phyloP scores from a whole-genome alignment of 345 rosid genomes.

The Murraya paniculata region DNA sequence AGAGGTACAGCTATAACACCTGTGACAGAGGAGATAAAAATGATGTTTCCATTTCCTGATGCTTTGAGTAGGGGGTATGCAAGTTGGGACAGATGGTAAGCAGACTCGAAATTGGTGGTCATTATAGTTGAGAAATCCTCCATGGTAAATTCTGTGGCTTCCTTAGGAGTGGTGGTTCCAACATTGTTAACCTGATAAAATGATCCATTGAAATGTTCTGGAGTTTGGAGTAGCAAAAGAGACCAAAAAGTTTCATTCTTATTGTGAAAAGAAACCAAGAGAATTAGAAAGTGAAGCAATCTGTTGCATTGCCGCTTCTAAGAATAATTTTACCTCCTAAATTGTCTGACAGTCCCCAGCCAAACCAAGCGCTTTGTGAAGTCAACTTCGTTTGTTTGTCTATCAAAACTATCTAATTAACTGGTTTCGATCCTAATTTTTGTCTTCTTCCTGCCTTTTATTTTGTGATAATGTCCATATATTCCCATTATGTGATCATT shows the following conservation, averaged over 20 bases:
- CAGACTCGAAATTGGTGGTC: constrained; percentile 45
- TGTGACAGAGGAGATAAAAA: constrained; percentile 45
- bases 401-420: too few species aligned
- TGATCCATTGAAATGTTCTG: background rate
- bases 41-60: constrained; percentile 42
- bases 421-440: too few species aligned
- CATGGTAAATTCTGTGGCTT: constrained; percentile 21
- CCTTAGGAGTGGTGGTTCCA: constrained; percentile 34
- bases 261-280: background rate
- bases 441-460: too few species aligned
- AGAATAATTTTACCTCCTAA: background rate
- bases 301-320: too few species aligned
- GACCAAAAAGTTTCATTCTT: too few species aligned
- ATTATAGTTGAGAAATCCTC: constrained; percentile 33
- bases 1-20: constrained; percentile 27
- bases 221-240: background rate
- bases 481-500: too few species aligned
- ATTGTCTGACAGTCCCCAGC: too few species aligned
- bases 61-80: constrained; percentile 44
- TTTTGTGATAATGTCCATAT: too few species aligned
- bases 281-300: too few species aligned
- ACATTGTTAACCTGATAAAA: constrained; percentile 45
- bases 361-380: too few species aligned
- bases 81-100: constrained; percentile 47
- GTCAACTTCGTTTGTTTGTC: too few species aligned